phyloP scores from a whole-genome alignment of 2,329 filamentous ascomycete species.

The Cladobotryum protrusum region DNA sequence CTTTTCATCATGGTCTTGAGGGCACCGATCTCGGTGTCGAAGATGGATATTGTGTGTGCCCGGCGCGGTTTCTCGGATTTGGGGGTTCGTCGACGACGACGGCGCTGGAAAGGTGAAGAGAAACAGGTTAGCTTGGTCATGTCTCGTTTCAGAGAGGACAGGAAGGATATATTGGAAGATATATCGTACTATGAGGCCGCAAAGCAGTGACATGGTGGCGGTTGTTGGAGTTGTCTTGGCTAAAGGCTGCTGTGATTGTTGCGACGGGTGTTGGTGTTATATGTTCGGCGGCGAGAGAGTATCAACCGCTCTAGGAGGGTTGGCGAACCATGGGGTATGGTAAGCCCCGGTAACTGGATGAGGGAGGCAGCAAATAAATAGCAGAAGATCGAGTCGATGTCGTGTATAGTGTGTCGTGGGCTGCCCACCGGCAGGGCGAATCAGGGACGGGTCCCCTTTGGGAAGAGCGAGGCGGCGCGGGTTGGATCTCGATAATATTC shows the following conservation, averaged over 20 bases:
- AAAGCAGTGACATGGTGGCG: conserved; percentile 17
- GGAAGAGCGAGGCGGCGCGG: too few relatives aligned
- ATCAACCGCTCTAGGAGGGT: conserved; percentile 8
- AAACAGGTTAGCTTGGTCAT: conserved; percentile 5
- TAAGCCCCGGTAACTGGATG: not conserved
- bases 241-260: conserved; percentile 1
- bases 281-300: conserved; percentile 5
- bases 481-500: too few relatives aligned
- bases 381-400: not conserved
- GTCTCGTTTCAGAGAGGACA: not conserved
- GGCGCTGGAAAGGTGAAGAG: conserved; percentile 11
- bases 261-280: not conserved
- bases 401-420: not conserved
- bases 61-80: conserved; percentile 22
- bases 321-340: not conserved
- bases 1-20: conserved; percentile 29
- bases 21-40: conserved; percentile 24
- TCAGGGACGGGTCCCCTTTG: too few relatives aligned
- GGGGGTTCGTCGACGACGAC: conserved; percentile 11
- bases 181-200: conserved; percentile 20
- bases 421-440: too few relatives aligned
- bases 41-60: conserved; percentile 33
- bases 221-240: not conserved
- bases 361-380: too few relatives aligned
- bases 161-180: not conserved